These are phyloP conservation scores for Phaffomyces antillensis DNA, from an alignment of 805 yeast species.

Conservation along the genomic window DNA sequence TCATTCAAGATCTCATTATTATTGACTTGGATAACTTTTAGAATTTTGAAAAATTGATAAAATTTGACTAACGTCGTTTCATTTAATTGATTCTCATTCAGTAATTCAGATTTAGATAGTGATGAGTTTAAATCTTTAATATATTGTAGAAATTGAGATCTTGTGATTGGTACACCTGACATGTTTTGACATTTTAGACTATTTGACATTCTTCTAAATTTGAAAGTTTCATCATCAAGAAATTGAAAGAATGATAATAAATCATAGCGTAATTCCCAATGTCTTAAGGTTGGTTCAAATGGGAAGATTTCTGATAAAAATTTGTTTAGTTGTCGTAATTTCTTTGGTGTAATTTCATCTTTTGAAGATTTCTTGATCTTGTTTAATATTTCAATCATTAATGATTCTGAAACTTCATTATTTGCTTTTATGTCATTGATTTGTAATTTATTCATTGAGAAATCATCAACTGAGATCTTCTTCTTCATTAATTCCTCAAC, in stretches of 20 bases:
- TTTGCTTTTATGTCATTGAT: constrained; percentile 1
- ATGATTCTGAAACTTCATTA: constrained; percentile 5
- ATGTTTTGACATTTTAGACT: constrained; percentile 10
- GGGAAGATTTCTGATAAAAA: constrained; percentile 14
- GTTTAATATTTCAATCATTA: constrained; percentile 4
- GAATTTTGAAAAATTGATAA: constrained; percentile 6
- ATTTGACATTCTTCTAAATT: constrained; percentile 4
- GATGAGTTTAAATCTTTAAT: constrained; percentile 1
- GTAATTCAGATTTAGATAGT: constrained; percentile 6
- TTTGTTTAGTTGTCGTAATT: neutral
- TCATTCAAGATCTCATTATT: constrained; percentile 10
- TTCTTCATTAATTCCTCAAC: constrained; percentile 9
- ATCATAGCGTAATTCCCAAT: constrained; percentile 13
- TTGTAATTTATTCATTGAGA: constrained; percentile 1
- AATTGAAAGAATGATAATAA: constrained; percentile 8
- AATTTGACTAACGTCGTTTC: constrained; percentile 2
- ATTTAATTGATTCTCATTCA: constrained; percentile 3
- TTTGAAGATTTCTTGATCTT: constrained; percentile 3
- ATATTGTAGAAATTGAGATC: constrained; percentile 6
- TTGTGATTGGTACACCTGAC: constrained; percentile 13
- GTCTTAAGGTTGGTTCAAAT: constrained; percentile 9
- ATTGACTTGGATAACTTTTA: constrained; percentile 9
- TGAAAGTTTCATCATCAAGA: constrained; percentile 7
- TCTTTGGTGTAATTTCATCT: neutral
- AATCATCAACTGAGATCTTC: constrained; percentile 11